Evolutionary conservation across 495 filamentous ascomycete species (phyloP).

Genomic region (Xylaria sp.): DNA sequence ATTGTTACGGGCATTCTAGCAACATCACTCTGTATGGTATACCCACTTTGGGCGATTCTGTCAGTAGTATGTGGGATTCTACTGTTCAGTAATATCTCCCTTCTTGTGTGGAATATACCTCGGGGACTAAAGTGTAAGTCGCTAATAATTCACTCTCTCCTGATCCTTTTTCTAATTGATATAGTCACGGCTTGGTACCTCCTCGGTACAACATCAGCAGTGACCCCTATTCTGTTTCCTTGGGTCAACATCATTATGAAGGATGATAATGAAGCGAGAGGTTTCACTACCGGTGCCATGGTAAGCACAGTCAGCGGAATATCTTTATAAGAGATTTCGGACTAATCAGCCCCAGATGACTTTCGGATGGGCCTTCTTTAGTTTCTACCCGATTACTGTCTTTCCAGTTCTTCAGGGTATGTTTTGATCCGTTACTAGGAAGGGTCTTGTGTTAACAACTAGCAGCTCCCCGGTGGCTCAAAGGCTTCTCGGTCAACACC

Average conservation of each 20-base stretch:
- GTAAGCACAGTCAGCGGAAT: neutral
- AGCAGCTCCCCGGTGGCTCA: neutral
- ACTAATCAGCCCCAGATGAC: neutral
- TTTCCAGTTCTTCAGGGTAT: neutral
- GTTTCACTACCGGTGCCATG: neutral
- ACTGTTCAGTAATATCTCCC: neutral
- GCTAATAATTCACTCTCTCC: neutral
- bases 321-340: neutral
- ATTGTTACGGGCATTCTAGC: neutral
- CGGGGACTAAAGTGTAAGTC: neutral
- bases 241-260: slow-evolving; percentile 6
- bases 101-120: neutral
- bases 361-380: neutral
- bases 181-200: slow-evolving; percentile 2
- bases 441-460: neutral
- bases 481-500: neutral
- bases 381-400: neutral
- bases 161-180: neutral
- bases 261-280: neutral
- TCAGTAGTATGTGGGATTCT: neutral
- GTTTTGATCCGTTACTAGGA: neutral
- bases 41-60: neutral
- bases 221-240: slow-evolving; percentile 4
- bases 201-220: neutral
- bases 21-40: neutral